Evolutionary conservation across 768 basidiomycete genomes (phyloP), one percentile per base, ranked within the genome.

Genomic region (Arthromyces matolae): DNA sequence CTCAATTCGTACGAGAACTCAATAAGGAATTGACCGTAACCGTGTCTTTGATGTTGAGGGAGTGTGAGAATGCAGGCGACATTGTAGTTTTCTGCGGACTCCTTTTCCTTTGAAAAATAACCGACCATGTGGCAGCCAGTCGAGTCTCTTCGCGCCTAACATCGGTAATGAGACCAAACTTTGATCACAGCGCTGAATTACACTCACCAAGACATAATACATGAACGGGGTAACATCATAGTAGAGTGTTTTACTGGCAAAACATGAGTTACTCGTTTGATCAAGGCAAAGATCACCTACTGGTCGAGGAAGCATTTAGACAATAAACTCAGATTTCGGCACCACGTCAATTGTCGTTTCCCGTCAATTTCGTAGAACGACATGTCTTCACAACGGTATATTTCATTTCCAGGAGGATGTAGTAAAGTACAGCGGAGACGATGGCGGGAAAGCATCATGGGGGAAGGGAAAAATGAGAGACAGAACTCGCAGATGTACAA

Each of bases 161-260:
- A 29, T 34, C 18, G n/a, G n/a, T 38, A 13, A 41, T 59, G 52
- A 56, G 47, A 37, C n/a, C n/a, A n/a, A n/a, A n/a, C n/a, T n/a
- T n/a, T n/a, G n/a, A n/a, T n/a, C n/a, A n/a, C n/a, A n/a, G n/a
- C n/a, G n/a, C n/a, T n/a, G n/a, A n/a, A n/a, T n/a, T n/a, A 32
- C 25, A 22, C 79, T 58, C 57, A 89, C 93, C 94, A 99, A 94
- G 67, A 94, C 89, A 77, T 99, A 99, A 77, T 93, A 99, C 80
- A 99, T 81, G 75, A 99, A 99, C 2, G 96, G 96, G 50, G 97
- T 98, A 58, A 98, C 95, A 71, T 99, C 96, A 71, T 97, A 99
- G 71, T 99, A 98, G 54, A 99, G 75, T 13, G 95, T 98, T 75
- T 99, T 99, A 73, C 90, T 93, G 60, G 42, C 51, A 36, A 40